Percentiles rank a stretch among this genome's conserved stretches.
These are phyloP conservation scores for Sordaria brevicollis DNA, from an alignment of 495 filamentous ascomycete species.

Conservation along the genomic window DNA sequence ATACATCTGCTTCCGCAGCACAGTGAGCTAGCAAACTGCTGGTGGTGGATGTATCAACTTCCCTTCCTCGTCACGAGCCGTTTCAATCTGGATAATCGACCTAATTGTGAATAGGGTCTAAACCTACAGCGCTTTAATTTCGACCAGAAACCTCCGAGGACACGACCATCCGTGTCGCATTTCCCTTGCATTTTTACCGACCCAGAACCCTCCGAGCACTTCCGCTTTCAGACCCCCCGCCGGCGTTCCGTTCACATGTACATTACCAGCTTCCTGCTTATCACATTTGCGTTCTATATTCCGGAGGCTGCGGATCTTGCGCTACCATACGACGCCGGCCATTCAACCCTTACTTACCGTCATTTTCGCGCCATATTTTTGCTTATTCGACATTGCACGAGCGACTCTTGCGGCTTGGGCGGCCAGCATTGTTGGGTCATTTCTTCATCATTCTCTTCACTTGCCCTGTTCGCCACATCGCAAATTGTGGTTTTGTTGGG, in stretches of 20 bases:
- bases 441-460: neutral
- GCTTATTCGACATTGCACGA: neutral
- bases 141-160: neutral
- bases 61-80: neutral
- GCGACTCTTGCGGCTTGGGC: neutral
- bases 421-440: neutral
- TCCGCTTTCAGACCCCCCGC: neutral
- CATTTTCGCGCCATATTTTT: neutral
- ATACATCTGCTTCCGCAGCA: neutral
- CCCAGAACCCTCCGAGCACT: neutral
- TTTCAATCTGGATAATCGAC: neutral
- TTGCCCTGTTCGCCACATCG: neutral
- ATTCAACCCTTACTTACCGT: neutral
- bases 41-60: neutral
- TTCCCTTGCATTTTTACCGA: neutral
- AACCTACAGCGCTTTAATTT: neutral
- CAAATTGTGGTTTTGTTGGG: neutral
- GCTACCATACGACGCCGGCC: neutral
- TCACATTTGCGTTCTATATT: neutral
- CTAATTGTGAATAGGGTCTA: neutral
- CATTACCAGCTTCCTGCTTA: neutral
- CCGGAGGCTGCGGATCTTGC: neutral
- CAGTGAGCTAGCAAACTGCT: neutral
- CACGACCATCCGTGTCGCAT: neutral
- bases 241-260: neutral